Percentiles rank a stretch among this genome's conserved stretches.
These are phyloP conservation scores for Yarrowia sp. DNA, from an alignment of 805 yeast species.

Conservation along the genomic window DNA sequence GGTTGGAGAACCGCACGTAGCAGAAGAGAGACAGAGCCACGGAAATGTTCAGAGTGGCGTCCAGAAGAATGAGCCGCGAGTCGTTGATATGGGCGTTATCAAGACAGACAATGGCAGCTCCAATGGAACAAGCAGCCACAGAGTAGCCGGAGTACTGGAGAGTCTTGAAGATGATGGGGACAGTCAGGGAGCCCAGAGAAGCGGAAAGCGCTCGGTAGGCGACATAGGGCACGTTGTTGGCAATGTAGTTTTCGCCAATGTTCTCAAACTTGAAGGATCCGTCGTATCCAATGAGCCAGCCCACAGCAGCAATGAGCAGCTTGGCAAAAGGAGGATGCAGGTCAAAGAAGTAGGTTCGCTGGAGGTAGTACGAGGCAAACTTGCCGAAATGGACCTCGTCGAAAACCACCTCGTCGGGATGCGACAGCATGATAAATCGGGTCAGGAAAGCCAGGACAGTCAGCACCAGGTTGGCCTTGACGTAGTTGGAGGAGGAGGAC, in stretches of 20 bases:
- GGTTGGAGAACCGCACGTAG: slow-evolving; percentile 74
- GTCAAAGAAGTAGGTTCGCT: slow-evolving; percentile 90
- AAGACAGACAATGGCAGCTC: slow-evolving; percentile 69
- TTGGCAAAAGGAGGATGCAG: slow-evolving; percentile 98
- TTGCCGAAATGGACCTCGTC: slow-evolving; percentile 57
- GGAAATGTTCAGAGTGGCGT: slow-evolving; percentile 79
- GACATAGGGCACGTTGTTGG: slow-evolving; percentile 79
- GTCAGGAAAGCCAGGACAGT: slow-evolving; percentile 68
- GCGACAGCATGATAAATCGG: slow-evolving; percentile 71
- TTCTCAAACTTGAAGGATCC: slow-evolving; percentile 90
- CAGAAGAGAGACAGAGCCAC: slow-evolving; percentile 77
- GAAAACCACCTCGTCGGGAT: slow-evolving; percentile 66
- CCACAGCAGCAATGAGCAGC: slow-evolving; percentile 82
- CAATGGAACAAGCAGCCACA: slow-evolving; percentile 72
- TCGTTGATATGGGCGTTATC: slow-evolving; percentile 90
- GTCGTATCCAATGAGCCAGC: slow-evolving; percentile 82
- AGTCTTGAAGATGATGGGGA: slow-evolving; percentile 79
- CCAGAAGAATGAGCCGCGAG: slow-evolving; percentile 85
- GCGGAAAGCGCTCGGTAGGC: slow-evolving; percentile 80
- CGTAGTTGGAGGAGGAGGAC: background rate
- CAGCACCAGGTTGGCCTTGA: slow-evolving; percentile 37
- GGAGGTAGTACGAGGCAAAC: slow-evolving; percentile 57
- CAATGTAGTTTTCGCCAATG: slow-evolving; percentile 77
- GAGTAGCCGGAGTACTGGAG: slow-evolving; percentile 81
- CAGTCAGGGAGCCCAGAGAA: slow-evolving; percentile 72